Evolutionary conservation across 2,329 filamentous ascomycete genomes (phyloP), one percentile per base, ranked within the genome.

Genomic region (Didymella exigua): DNA sequence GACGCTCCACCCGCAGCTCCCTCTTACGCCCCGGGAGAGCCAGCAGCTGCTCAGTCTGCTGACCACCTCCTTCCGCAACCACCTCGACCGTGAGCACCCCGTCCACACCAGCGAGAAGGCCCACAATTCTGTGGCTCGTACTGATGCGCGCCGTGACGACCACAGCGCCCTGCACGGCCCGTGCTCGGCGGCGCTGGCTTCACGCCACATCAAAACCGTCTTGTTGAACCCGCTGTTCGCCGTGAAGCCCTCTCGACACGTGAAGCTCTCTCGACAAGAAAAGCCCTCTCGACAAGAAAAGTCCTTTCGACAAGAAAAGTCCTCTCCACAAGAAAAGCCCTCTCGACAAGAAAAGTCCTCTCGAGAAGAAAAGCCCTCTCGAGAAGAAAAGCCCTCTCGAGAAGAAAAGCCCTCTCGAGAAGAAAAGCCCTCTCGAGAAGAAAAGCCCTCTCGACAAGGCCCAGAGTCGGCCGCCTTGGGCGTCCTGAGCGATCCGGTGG

Each of bases 61-160:
- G 59, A 87, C 84, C 19, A 80, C 79, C 34, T 88, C 85, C 11
- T 89, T 89, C 70, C 80, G 84, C 61, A 77, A 80, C 44, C 84
- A 88, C 54, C 80, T 89, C 36, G 85, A 89, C 64, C 78, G 76
- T 48, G 81, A 83, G 54, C 82, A 87, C 72, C 82, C 81, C 27
- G 27, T 68, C 11, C 30, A 54, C 8, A 16, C 58, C 7, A 24
- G 59, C 21, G 64, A 67, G 18, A 56, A 50, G 41, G 24, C 37
- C n/a, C 40, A 27, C 3, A 16, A 30, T 2, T n/a, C 34, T 1
- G 7, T 9, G 5, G 14, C 26, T n/a, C 34, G 24, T 30, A 29
- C 29, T 5, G 6, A 16, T 18, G 21, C 54, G 24, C 37, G 27
- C 31, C 49, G 43, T 19, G 59, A 56, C 40, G 59, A 40, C n/a